Conservation (phyloP, 2,329 filamentous ascomycete genomes). For the Emergomyces orientalis region DNA sequence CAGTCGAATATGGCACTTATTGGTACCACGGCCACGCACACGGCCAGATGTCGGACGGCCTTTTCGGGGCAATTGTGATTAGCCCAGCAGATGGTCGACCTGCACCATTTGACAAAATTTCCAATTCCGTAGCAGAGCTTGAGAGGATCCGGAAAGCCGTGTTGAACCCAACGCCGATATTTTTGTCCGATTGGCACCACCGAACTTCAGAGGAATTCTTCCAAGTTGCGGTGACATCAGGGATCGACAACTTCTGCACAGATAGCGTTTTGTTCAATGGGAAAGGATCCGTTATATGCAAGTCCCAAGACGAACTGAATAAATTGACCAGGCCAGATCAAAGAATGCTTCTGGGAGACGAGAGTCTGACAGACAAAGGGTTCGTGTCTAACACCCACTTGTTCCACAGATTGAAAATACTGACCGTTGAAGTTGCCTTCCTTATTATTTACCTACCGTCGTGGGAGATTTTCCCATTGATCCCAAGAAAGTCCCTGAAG, state of each 20-base stretch:
- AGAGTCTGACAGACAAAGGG: constrained; percentile 27
- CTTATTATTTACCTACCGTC: background rate
- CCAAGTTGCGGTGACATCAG: constrained; percentile 16
- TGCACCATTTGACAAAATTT: constrained; percentile 43
- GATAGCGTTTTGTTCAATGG: constrained; percentile 54
- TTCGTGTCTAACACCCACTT: constrained; percentile 11
- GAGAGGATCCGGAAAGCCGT: constrained; percentile 41
- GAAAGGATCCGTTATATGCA: constrained; percentile 47
- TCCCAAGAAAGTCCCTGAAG: constrained; percentile 17
- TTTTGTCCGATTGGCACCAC: constrained; percentile 47
- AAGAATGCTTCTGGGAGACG: constrained; percentile 17
- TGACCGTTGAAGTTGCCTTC: constrained; percentile 9
- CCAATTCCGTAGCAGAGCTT: constrained; percentile 26
- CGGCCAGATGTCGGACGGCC: constrained; percentile 48
- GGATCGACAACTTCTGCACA: constrained; percentile 43
- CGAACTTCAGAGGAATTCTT: constrained; percentile 38
- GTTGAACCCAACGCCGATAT: constrained; percentile 33
- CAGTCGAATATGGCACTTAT: constrained; percentile 29
- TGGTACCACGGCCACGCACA: constrained; percentile 35
- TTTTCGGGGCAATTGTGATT: constrained; percentile 46
- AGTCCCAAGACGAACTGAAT: constrained; percentile 37
- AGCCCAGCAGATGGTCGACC: constrained; percentile 23
- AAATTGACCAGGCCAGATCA: constrained; percentile 19
- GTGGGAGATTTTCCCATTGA: constrained; percentile 19
- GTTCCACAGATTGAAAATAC: background rate